Evolutionary conservation across 257 asterid species (phyloP).

Genomic region (Jacaranda copaia): DNA sequence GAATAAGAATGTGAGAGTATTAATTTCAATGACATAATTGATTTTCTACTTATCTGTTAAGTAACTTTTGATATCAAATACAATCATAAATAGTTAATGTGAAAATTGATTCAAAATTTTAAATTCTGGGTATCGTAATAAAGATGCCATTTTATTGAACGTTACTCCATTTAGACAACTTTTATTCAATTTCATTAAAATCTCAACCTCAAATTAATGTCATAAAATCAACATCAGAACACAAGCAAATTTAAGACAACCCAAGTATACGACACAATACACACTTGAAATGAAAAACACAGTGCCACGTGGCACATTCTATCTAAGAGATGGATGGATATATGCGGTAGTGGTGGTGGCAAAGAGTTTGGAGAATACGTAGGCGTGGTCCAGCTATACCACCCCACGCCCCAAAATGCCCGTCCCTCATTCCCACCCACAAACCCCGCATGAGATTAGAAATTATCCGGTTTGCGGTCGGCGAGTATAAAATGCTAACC

Average conservation of each 20-base stretch:
- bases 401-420: constrained; percentile 2
- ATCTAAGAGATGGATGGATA: constrained; percentile 31
- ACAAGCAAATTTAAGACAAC: constrained; percentile 2
- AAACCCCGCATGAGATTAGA: constrained; percentile 4
- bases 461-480: constrained; percentile 40
- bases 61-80: too few species aligned
- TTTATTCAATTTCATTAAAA: neutral
- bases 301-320: constrained; percentile 45
- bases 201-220: neutral
- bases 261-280: neutral
- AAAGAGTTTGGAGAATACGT: constrained; percentile 29
- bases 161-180: neutral
- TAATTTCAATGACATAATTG: too few species aligned
- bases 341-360: constrained; percentile 29
- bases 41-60: too few species aligned
- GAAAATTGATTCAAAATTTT: too few species aligned
- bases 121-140: too few species aligned
- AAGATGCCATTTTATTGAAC: neutral
- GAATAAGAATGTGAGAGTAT: too few species aligned
- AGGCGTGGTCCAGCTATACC: constrained; percentile 26
- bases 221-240: neutral
- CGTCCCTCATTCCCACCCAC: constrained; percentile 41
- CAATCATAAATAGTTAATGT: too few species aligned
- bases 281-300: neutral
- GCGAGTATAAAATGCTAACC: constrained; percentile 29